These are phyloP conservation scores for Macadamia tetraphylla DNA, from an alignment of 164 flowering plant genomes.

Conservation along the genomic window DNA sequence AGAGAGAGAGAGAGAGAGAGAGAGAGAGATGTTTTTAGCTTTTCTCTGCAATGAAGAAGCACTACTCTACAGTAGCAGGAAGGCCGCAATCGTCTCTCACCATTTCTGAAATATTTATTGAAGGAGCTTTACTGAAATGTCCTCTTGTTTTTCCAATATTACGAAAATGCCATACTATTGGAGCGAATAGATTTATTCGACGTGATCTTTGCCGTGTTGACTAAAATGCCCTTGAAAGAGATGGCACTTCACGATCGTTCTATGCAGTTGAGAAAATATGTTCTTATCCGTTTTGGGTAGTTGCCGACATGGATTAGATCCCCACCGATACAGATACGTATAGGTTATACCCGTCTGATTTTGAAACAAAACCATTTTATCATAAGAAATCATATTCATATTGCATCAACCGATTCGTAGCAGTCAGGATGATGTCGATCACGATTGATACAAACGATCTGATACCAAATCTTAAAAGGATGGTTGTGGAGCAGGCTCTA, in stretches of 20 bases:
- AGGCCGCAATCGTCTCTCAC: constrained; percentile 8
- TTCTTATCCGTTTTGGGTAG: not conserved
- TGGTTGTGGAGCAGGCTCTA: too few relatives aligned
- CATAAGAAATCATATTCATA: too few relatives aligned
- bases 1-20: constrained; percentile 6
- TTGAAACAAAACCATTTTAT: too few relatives aligned
- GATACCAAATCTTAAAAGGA: too few relatives aligned
- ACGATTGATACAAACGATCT: too few relatives aligned
- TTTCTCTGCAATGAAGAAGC: not conserved
- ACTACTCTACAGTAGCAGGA: not conserved
- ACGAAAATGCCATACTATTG: not conserved
- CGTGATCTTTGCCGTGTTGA: not conserved
- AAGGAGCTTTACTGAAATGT: not conserved
- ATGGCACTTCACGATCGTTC: not conserved
- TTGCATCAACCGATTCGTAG: too few relatives aligned
- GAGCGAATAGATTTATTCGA: not conserved
- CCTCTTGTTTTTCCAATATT: not conserved
- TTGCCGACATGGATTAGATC: too few relatives aligned
- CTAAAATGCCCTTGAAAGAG: not conserved
- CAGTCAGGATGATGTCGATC: too few relatives aligned
- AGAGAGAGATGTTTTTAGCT: too few relatives aligned
- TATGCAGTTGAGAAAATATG: not conserved
- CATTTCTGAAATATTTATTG: not conserved
- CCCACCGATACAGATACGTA: too few relatives aligned
- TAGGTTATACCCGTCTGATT: too few relatives aligned